phyloP scores from a whole-genome alignment of 148 eudicot genomes.

The Selenicereus undatus region DNA sequence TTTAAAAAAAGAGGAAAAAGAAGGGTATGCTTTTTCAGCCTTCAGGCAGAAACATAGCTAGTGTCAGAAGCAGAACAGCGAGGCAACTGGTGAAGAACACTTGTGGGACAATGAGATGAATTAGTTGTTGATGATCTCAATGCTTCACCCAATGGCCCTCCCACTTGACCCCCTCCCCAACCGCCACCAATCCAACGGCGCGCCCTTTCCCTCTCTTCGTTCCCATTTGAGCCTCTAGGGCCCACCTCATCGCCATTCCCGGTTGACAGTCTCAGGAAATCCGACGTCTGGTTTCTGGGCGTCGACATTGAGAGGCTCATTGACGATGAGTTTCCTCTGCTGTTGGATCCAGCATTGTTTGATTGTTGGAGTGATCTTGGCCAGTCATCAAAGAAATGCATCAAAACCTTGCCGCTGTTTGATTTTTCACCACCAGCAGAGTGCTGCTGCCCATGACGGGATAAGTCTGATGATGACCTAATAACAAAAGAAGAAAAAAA shows the following conservation, averaged over 20 bases:
- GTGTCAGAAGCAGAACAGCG: constrained; percentile 15
- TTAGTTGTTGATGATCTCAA: constrained; percentile 54
- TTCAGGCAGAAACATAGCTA: not conserved
- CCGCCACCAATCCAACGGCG: constrained; percentile 29
- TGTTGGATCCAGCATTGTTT: constrained; percentile 13
- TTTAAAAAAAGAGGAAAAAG: too few relatives aligned
- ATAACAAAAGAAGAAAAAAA: not conserved
- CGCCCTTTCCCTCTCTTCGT: constrained; percentile 15
- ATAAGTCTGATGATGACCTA: constrained; percentile 36
- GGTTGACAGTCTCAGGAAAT: constrained; percentile 66
- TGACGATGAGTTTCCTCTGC: constrained; percentile 13
- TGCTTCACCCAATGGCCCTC: constrained; percentile 81
- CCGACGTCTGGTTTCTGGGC: constrained; percentile 40
- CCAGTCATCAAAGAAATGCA: constrained; percentile 78
- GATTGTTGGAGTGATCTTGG: constrained; percentile 38
- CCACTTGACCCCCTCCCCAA: constrained; percentile 51
- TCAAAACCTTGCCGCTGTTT: constrained; percentile 35
- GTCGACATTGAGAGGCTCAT: constrained; percentile 47
- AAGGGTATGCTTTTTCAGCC: not conserved
- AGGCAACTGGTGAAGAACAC: constrained; percentile 52
- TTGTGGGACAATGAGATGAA: constrained; percentile 51
- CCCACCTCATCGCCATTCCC: constrained; percentile 31
- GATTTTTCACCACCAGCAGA: constrained; percentile 32
- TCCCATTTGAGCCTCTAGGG: constrained; percentile 15
- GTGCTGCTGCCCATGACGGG: constrained; percentile 26